Percentiles rank a stretch among this genome's conserved stretches.
These are phyloP conservation scores for Coemansia sp. DNA, from an alignment of 192 early-diverging fungal genomes.

Conservation along the genomic window DNA sequence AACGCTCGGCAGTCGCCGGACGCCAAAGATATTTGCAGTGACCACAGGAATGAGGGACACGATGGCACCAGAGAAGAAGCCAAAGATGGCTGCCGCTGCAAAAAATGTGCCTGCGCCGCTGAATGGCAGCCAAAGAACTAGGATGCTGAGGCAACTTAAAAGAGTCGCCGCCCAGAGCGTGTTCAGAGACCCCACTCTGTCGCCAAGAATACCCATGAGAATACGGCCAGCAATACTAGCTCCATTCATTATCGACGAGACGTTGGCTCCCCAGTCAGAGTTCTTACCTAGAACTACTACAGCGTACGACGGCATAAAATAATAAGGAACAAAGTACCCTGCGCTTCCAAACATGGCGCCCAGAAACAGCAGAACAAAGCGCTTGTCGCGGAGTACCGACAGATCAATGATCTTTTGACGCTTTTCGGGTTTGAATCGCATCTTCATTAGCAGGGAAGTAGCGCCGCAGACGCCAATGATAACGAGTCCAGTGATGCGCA, in stretches of 20 bases:
- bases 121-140: constrained; percentile 41
- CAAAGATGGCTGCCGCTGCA: constrained; percentile 23
- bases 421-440: constrained; percentile 11
- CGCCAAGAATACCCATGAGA: constrained; percentile 20
- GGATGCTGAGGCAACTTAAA: constrained; percentile 19
- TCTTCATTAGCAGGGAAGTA: constrained; percentile 20
- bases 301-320: constrained; percentile 25
- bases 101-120: constrained; percentile 21
- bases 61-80: constrained; percentile 35
- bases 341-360: constrained; percentile 10
- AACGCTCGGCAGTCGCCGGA: constrained; percentile 30
- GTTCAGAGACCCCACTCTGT: constrained; percentile 25
- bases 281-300: constrained; percentile 15
- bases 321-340: constrained; percentile 20
- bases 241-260: constrained; percentile 37
- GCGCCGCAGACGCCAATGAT: constrained; percentile 25
- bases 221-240: constrained; percentile 32
- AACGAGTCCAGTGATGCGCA: constrained; percentile 65
- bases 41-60: constrained; percentile 37
- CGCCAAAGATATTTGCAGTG: constrained; percentile 35
- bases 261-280: constrained; percentile 26
- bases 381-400: constrained; percentile 9
- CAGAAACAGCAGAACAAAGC: constrained; percentile 23
- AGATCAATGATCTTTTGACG: constrained; percentile 22
- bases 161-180: constrained; percentile 20